A percentile compares a stretch with the other conserved stretches of the same genome.
These are phyloP conservation scores for Blastomyces silverae DNA, from an alignment of 2,329 filamentous ascomycete species.

Conservation along the genomic window DNA sequence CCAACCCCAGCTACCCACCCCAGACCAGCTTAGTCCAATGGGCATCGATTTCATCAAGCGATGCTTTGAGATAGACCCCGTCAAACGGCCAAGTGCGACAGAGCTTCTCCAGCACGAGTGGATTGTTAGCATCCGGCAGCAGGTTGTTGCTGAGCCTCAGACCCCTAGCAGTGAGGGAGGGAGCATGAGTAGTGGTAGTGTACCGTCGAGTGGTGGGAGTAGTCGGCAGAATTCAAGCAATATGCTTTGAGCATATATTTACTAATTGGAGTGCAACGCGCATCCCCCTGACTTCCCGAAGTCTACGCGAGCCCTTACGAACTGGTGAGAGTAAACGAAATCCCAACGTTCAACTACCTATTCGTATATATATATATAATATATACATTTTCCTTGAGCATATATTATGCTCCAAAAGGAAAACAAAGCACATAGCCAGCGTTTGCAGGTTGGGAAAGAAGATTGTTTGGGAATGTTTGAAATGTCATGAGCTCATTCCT, in stretches of 20 bases:
- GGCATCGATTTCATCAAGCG: conserved; percentile 83
- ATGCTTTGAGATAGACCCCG: conserved; percentile 82
- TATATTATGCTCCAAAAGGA: neutral
- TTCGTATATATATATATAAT: neutral
- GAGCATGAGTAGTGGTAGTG: conserved; percentile 38
- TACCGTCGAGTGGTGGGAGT: conserved; percentile 16
- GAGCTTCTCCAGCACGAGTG: conserved; percentile 93
- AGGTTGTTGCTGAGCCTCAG: conserved; percentile 42
- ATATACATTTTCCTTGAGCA: neutral
- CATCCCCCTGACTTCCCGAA: neutral
- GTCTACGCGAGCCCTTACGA: neutral
- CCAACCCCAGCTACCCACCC: conserved; percentile 71
- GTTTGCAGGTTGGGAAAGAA: neutral
- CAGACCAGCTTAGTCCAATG: conserved; percentile 73
- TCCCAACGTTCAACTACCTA: neutral
- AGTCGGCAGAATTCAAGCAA: conserved; percentile 24
- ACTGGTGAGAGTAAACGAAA: neutral
- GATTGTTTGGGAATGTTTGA: neutral
- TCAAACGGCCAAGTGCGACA: conserved; percentile 69
- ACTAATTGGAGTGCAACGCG: neutral
- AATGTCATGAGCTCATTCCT: neutral
- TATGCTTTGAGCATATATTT: conserved; percentile 4
- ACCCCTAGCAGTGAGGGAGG: conserved; percentile 35
- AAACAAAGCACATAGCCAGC: neutral
- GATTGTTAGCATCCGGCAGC: conserved; percentile 52